These are phyloP conservation scores for Fremontodendron californicum DNA, from an alignment of 345 rosid genomes.

Conservation along the genomic window DNA sequence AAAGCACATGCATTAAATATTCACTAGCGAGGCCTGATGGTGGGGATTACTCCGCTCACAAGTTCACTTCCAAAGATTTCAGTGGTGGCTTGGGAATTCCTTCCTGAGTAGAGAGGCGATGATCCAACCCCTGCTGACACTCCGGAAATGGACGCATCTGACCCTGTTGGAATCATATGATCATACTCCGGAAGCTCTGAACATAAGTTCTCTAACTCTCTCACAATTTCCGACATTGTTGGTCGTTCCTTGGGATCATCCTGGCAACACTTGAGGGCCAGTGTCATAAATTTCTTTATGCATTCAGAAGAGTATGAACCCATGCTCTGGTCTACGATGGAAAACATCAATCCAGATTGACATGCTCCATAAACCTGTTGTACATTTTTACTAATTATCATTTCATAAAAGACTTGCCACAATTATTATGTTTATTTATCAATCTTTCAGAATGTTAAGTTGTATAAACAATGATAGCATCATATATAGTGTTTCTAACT, in stretches of 20 bases:
- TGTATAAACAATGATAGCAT: too few relatives aligned
- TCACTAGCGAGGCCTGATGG: conserved; percentile 41
- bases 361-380: conserved; percentile 34
- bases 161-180: conserved; percentile 8
- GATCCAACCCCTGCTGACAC: conserved; percentile 10
- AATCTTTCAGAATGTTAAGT: not conserved
- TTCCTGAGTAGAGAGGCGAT: not conserved
- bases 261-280: conserved; percentile 41
- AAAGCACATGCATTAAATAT: not conserved
- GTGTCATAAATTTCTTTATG: conserved; percentile 35
- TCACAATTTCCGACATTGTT: conserved; percentile 41
- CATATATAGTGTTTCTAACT: too few relatives aligned
- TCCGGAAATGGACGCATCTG: conserved; percentile 19
- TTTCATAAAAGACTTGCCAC: not conserved
- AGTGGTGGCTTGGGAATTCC: conserved; percentile 9
- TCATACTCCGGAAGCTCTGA: conserved; percentile 23
- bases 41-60: conserved; percentile 46
- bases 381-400: not conserved
- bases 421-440: not conserved
- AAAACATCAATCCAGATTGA: conserved; percentile 36
- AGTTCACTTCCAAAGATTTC: conserved; percentile 33
- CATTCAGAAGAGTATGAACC: conserved; percentile 34
- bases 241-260: conserved; percentile 35
- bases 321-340: conserved; percentile 42
- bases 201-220: conserved; percentile 44